Evolutionary conservation across 23 red algal genomes (phyloP), one percentile per base, ranked within the genome.

Genomic region (Rhodosorus marinus): DNA sequence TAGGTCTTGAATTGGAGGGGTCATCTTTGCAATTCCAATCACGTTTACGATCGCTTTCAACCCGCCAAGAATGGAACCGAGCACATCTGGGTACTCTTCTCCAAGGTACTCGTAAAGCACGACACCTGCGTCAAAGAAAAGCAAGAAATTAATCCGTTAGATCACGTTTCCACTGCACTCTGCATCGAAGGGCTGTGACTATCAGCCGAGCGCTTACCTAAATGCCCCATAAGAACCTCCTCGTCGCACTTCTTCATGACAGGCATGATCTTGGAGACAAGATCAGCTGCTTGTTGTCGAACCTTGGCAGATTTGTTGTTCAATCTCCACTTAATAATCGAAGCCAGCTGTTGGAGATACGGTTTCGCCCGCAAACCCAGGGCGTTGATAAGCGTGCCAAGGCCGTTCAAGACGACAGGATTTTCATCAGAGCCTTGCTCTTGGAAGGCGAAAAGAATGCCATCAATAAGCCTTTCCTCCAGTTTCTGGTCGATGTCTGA

Each of bases 31-130:
- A n/a, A n/a, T n/a, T 20, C 43, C 22, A 54, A 74, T 34, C 24
- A 92, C 67, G 23, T 75, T 75, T 1, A 85, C 52, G 19, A 98
- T 76, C 3, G 73, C 62, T 6, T 49, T 62, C 59, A 98, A 64
- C 4, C 74, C 90, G 32, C 78, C 63, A 2, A 98, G 64, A 55
- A 98, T 78, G 22, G 62, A 62, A 25, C 71, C 77, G 15, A 98
- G 54, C 4, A 80, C 79, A 35, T 98, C 90, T 6, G 90, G 90
- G 47, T 73, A 98, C 48, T 84, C 90, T 42, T 98, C 90, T 5
- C 78, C 79, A 6, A 84, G 60, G 32, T 80, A 84, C 42, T 83
- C 90, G 35, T 72, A 83, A 14, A 98, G 49, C 11, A 84, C 90
- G 5, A 57, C 57, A 11, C 90, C 78, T 77, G 86, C 55, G 40